Base-by-base conservation (phyloP, 2,329 filamentous ascomycete genomes). In the Talaromyces sp. region DNA sequence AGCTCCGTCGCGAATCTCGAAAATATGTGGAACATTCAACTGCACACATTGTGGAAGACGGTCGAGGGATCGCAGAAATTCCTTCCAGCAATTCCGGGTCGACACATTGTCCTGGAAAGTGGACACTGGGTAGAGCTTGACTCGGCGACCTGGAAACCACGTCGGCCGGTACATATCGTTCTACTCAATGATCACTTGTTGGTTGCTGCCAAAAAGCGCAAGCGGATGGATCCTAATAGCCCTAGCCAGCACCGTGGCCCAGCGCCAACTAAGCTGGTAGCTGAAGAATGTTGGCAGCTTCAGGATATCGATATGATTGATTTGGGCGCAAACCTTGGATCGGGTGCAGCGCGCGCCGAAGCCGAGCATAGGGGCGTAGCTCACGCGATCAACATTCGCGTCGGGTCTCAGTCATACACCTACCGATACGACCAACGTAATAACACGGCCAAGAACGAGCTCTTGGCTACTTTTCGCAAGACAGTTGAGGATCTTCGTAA, bases 41-140 rank as follows among this genome's bases (percentile, higher is more conserved):
- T 89, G 39, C 86, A 96, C 76, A 88, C 92, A 25, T 80, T 99
- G 52, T 99, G 95, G 86, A 98, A 97, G 79, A 91, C 90, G 48
- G 91, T 99, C n/a, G 95, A 98, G 75, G 93, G 93, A 1, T 96
- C 93, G 9, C 95, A 99, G 72, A 98, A 98, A 75, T 99, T 96
- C 71, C 81, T 99, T 11, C 95, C 95, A 14, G 95, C 93, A 61
- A 84, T 92, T 21, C 87, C 90, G 21, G 93, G 93, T n/a, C 88
- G 95, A 42, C 96, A 97, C 73, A 92, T 99, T 52, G 86, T 98
- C 1, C 88, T 96, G 74, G 93, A 98, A 75, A 96, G 92, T 3
- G 90, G 91, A 1, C 86, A 89, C 55, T 99, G 95, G 95, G 90
- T 98, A 64, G 93, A 99, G 78, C 82, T 99, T 65, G 96, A 99